phyloP scores from a whole-genome alignment of 768 basidiomycete species.

The Dictyophora rubrovolvata region DNA sequence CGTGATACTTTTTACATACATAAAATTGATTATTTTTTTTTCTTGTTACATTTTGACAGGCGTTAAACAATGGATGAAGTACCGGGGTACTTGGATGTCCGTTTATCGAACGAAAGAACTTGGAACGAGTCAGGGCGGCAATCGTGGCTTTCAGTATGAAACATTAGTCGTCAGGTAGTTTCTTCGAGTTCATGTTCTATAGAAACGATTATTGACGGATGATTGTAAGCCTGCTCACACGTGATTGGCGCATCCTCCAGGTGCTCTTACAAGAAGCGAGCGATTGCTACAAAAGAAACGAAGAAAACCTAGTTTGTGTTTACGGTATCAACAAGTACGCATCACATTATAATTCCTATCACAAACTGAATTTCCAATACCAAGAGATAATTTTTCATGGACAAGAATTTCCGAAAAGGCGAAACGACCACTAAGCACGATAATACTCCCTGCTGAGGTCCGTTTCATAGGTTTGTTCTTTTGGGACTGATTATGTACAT shows the following conservation, averaged over 20 bases:
- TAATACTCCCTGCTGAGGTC: slow-evolving; percentile 57
- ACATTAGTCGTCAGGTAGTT: background rate
- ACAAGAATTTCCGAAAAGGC: slow-evolving; percentile 43
- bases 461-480: background rate
- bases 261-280: slow-evolving; percentile 47
- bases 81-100: slow-evolving; percentile 5
- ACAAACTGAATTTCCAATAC: background rate
- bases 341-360: slow-evolving; percentile 1
- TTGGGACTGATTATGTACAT: background rate
- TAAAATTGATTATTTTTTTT: background rate
- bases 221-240: slow-evolving; percentile 37
- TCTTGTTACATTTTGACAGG: background rate
- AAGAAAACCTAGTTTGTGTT: slow-evolving; percentile 41
- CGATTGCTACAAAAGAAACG: slow-evolving; percentile 26
- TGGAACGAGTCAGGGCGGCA: background rate
- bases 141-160: background rate
- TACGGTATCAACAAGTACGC: slow-evolving; percentile 37
- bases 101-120: background rate
- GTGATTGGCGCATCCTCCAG: slow-evolving; percentile 36
- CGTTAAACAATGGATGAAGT: background rate
- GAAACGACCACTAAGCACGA: slow-evolving; percentile 56
- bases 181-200: background rate
- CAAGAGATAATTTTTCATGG: slow-evolving; percentile 32
- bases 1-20: background rate
- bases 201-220: background rate